Evolutionary conservation across 164 flowering plant species (phyloP).

Genomic region (Warburgia ugandensis): DNA sequence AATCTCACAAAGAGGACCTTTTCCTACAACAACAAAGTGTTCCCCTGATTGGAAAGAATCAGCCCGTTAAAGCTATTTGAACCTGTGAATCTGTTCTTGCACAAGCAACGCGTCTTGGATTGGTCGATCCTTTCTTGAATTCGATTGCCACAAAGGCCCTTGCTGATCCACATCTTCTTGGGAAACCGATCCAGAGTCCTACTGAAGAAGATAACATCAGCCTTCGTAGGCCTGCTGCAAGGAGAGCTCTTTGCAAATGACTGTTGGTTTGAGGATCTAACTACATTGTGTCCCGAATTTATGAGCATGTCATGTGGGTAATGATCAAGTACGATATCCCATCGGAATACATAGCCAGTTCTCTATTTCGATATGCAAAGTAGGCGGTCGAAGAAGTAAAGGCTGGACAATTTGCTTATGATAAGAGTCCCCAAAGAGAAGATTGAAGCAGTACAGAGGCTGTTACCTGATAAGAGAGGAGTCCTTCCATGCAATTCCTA

Average conservation of each 20-base stretch:
- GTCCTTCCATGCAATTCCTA: constrained; percentile 39
- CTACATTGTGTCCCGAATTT: constrained; percentile 31
- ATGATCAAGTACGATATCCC: constrained; percentile 35
- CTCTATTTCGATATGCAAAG: constrained; percentile 37
- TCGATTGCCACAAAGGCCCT: constrained; percentile 40
- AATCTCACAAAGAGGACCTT: constrained; percentile 37
- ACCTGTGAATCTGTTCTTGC: constrained; percentile 22
- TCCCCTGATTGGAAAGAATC: constrained; percentile 62
- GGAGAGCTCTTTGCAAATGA: constrained; percentile 32
- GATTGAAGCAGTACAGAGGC: constrained; percentile 58
- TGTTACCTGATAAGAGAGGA: constrained; percentile 45
- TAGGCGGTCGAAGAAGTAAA: constrained; percentile 34
- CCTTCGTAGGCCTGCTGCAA: constrained; percentile 24
- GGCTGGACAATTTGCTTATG: not conserved
- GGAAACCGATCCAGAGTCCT: constrained; percentile 34
- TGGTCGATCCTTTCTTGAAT: constrained; percentile 38
- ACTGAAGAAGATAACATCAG: not conserved
- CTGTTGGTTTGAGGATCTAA: constrained; percentile 43
- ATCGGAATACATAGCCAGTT: constrained; percentile 33
- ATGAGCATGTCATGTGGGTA: constrained; percentile 31
- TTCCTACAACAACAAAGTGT: constrained; percentile 28
- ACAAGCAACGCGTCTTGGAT: constrained; percentile 28
- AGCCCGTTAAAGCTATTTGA: constrained; percentile 40
- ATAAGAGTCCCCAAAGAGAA: constrained; percentile 19
- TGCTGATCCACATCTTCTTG: constrained; percentile 48